phyloP scores from a whole-genome alignment of 805 yeast species.

The Lachancea cidri region DNA sequence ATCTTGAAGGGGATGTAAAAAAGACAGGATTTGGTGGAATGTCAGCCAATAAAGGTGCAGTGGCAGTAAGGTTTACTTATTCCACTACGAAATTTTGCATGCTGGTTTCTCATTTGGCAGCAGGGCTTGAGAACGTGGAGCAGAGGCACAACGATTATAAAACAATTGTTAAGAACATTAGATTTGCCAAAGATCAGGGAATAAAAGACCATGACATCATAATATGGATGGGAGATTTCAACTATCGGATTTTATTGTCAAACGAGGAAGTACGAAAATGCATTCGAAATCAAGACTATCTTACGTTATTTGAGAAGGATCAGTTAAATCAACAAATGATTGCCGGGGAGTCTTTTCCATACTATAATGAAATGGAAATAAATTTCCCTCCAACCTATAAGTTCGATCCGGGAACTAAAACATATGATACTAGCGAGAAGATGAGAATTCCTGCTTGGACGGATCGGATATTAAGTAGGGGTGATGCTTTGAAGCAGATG shows the following conservation, averaged over 20 bases:
- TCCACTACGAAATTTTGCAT: conserved; percentile 71
- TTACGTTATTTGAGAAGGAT: conserved; percentile 59
- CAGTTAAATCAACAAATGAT: conserved; percentile 76
- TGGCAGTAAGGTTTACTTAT: conserved; percentile 60
- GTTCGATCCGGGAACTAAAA: conserved; percentile 78
- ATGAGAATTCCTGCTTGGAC: conserved; percentile 97
- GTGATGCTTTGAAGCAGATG: conserved; percentile 52
- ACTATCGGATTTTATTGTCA: conserved; percentile 68
- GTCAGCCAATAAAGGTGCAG: conserved; percentile 77
- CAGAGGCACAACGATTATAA: conserved; percentile 87
- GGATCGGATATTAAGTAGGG: conserved; percentile 73
- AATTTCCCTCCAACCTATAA: conserved; percentile 89
- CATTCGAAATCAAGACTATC: conserved; percentile 45
- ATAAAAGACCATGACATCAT: conserved; percentile 77
- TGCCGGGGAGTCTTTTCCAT: conserved; percentile 71
- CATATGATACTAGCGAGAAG: conserved; percentile 87
- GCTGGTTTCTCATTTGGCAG: conserved; percentile 86
- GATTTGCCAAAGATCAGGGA: conserved; percentile 51
- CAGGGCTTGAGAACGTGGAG: conserved; percentile 75
- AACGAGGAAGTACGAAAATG: conserved; percentile 62
- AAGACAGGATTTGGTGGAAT: conserved; percentile 95
- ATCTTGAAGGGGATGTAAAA: conserved; percentile 66
- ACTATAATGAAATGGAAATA: conserved; percentile 75
- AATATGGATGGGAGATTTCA: conserved; percentile 93
- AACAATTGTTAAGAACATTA: conserved; percentile 63